Percentiles rank a stretch among this genome's conserved stretches.
Conservation (phyloP, 2,329 filamentous ascomycete species). For the Epichloe amarillans region DNA sequence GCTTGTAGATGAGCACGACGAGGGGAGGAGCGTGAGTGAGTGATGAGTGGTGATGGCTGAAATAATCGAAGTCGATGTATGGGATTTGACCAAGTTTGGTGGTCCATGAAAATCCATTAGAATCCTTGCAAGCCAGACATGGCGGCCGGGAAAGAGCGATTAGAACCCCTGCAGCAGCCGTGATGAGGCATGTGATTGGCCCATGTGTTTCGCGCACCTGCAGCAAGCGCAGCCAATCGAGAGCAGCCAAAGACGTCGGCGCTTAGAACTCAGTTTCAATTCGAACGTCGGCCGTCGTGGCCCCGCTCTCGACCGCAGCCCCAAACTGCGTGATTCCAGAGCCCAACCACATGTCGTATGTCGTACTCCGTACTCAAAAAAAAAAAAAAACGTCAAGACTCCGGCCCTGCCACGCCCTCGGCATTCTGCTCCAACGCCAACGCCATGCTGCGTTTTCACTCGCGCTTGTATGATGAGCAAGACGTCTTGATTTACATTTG, state of each 20-base stretch:
- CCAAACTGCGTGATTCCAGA: slow-evolving; percentile 6
- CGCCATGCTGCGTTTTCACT: neutral
- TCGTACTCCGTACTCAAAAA: neutral
- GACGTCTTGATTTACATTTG: neutral
- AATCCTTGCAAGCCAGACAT: slow-evolving; percentile 1
- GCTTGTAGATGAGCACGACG: neutral
- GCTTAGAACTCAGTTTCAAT: slow-evolving; percentile 20
- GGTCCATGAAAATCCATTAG: neutral
- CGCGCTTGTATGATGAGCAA: neutral
- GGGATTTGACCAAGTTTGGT: neutral
- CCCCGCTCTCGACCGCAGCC: slow-evolving; percentile 18
- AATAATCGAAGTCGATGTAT: neutral
- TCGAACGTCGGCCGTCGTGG: slow-evolving; percentile 13
- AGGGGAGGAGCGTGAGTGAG: neutral
- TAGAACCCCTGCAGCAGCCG: slow-evolving; percentile 19
- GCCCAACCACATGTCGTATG: slow-evolving; percentile 20
- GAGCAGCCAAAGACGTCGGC: slow-evolving; percentile 18
- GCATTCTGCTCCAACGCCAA: neutral
- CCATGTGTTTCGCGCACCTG: slow-evolving; percentile 13
- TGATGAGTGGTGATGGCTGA: neutral
- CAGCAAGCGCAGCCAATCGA: slow-evolving; percentile 23
- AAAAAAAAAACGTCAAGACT: neutral
- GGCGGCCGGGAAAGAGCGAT: slow-evolving; percentile 16
- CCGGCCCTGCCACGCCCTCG: neutral
- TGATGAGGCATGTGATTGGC: slow-evolving; percentile 24